Base-by-base conservation (phyloP, 2,329 filamentous ascomycete genomes). In the Aspergillus melleus region DNA sequence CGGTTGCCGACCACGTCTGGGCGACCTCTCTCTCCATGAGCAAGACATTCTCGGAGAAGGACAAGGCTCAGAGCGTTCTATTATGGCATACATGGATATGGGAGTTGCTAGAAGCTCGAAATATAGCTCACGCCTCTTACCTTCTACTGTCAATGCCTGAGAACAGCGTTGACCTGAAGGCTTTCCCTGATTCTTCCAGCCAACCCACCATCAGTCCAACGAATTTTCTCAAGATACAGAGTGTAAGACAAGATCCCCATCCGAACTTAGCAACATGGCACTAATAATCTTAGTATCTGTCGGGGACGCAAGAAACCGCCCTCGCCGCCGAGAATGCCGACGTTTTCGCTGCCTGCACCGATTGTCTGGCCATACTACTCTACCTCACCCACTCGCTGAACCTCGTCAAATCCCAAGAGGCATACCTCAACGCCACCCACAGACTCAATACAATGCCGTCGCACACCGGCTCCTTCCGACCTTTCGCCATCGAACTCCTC, bases 11-110 rank as follows among this genome's bases (percentile, higher is more conserved):
- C 22, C 86, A 85, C 54, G 87, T 95, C 0, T 84, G 94, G 67
- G 73, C 81, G 1, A 88, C 89, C 1, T 88, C 91, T 1, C 78
- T 91, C n/a, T 79, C 79, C 2, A 85, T 88, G 81, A 80, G 77
- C 56, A 69, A 70, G n/a, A 75, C 69, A 2, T 76, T 82, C 22
- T 61, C 72, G 4, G 66, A 73, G 20, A 58, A 64, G 6, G 71
- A 76, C 22, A 72, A 70, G 54, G 66, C 71, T 30, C 74, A 80
- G 72, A 66, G 64, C 47, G 73, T 81, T 10, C 65, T 81, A 1
- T 73, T 91, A 2, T 86, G 84, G 80, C 82, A 83, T 56, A 82
- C 83, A 2, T 90, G 87, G 84, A 79, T 88, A 1, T 92, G 89
- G 88, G 81, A 88, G 63, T 83, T 86, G n/a, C 76, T 95, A 4